phyloP scores from a whole-genome alignment of 768 basidiomycete genomes.

The Lentinula detonsa region DNA sequence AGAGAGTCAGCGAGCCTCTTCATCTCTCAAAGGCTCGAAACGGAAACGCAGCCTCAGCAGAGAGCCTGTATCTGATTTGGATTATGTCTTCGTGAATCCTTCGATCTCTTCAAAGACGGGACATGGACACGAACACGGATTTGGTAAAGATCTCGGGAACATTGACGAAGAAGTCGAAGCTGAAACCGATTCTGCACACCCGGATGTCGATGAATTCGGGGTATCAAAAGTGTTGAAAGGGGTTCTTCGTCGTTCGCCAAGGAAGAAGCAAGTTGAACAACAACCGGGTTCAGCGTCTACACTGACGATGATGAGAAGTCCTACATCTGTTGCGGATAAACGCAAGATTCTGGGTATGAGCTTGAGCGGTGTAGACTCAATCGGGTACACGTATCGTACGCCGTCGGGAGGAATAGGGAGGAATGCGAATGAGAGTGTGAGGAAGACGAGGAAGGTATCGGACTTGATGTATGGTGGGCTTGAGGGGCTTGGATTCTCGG shows the following conservation, averaged over 20 bases:
- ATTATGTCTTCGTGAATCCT: background rate
- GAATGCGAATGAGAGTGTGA: background rate
- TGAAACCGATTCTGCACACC: background rate
- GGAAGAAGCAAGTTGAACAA: background rate
- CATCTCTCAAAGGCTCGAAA: background rate
- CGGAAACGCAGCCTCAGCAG: background rate
- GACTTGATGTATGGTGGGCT: slow-evolving; percentile 1
- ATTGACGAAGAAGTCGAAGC: background rate
- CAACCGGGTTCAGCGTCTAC: background rate
- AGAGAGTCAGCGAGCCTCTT: background rate
- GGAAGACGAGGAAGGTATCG: slow-evolving; percentile 1
- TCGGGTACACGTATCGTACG: background rate
- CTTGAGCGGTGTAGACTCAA: background rate
- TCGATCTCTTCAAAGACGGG: background rate
- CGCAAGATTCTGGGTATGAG: slow-evolving; percentile 5
- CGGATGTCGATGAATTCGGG: background rate
- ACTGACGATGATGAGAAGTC: background rate
- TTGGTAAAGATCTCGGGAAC: background rate
- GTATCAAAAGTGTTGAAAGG: background rate
- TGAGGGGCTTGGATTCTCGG: background rate
- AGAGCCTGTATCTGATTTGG: background rate
- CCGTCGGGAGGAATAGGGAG: background rate
- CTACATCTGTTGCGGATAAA: background rate
- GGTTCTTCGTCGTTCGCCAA: background rate
- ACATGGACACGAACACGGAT: background rate